Base-by-base conservation (phyloP, 768 basidiomycete genomes). In the Rhodosporidiobolus odoratus region DNA sequence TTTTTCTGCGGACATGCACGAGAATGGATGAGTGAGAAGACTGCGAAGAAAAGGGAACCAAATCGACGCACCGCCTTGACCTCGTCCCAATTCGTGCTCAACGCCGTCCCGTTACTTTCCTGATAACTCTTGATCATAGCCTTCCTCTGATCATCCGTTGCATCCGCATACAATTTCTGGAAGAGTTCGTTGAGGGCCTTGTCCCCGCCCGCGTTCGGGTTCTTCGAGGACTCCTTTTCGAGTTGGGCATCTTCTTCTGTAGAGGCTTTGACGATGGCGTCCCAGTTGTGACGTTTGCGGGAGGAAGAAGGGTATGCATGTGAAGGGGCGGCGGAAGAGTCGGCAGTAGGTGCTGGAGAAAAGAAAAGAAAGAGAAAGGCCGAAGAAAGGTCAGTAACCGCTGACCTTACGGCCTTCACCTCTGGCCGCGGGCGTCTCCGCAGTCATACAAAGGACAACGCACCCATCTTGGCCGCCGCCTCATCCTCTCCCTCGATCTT, bases 71-170 rank as follows among this genome's bases (percentile, higher is more conserved):
- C 74, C 68, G 89, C 89, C 71, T 79, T 82, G 23, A 99, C 92
- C 72, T 92, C 91, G 8, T 86, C 86, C 95, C 95, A 99, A 79
- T 96, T 92, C 0, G 95, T 99, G 81, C 91, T 93, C 48, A 99
- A 82, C 0, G 92, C 89, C 15, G 96, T 99, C 13, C 96, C 96
- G 12, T 92, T 92, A 75, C 90, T 92, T 82, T 99, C 95, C 69
- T 84, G 83, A 79, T 91, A 97, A 78, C 91, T 94, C 85, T 99
- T 99, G 87, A 97, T 87, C 93, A 99, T 99, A 5, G 96, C 96
- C 45, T 88, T 85, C 76, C 84, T 86, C 21, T 94, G 91, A 76
- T 99, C 91, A 0, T 92, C 90, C 75, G 96, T 92, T 34, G 94
- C 90, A 78, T 90, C 90, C 10, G 85, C 83, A 77, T 89, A 99